Evolutionary conservation across 495 filamentous ascomycete species (phyloP).

Genomic region (Tuber indicum): DNA sequence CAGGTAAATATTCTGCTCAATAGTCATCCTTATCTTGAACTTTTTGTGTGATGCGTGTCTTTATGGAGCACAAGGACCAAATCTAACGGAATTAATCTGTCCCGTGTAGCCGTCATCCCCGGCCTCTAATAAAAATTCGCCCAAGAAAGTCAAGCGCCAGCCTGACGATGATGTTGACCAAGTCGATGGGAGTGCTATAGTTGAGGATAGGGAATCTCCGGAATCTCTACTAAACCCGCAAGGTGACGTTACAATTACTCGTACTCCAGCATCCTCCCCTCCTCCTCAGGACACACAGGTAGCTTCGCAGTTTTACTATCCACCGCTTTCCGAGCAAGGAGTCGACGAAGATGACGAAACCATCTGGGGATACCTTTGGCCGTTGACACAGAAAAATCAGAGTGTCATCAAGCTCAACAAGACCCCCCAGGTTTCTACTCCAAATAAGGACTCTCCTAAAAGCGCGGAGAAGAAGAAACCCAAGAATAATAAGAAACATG

Average conservation of each 20-base stretch:
- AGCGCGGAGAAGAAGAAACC: slow-evolving; percentile 44
- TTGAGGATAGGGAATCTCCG: not conserved
- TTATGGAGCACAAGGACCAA: not conserved
- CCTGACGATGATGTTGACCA: not conserved
- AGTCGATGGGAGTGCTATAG: not conserved
- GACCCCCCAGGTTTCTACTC: slow-evolving; percentile 24
- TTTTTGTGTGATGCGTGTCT: not conserved
- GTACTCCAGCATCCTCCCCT: slow-evolving; percentile 48
- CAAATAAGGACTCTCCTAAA: slow-evolving; percentile 17
- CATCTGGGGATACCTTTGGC: slow-evolving; percentile 92
- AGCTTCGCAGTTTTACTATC: slow-evolving; percentile 66
- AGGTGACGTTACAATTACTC: slow-evolving; percentile 28
- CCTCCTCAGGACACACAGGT: slow-evolving; percentile 57
- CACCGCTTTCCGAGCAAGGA: slow-evolving; percentile 64
- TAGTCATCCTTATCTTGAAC: not conserved
- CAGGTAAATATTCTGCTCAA: not conserved
- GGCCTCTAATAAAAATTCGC: slow-evolving; percentile 1
- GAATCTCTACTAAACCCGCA: not conserved
- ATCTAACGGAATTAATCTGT: not conserved
- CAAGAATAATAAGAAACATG: slow-evolving; percentile 50
- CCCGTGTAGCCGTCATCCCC: slow-evolving; percentile 1
- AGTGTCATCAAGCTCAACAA: slow-evolving; percentile 62
- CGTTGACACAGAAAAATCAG: slow-evolving; percentile 62
- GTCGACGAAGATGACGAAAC: slow-evolving; percentile 74
- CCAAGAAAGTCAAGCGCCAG: not conserved